Conservation (phyloP, 306 rosid genomes). For the Notholithocarpus densiflorus region DNA sequence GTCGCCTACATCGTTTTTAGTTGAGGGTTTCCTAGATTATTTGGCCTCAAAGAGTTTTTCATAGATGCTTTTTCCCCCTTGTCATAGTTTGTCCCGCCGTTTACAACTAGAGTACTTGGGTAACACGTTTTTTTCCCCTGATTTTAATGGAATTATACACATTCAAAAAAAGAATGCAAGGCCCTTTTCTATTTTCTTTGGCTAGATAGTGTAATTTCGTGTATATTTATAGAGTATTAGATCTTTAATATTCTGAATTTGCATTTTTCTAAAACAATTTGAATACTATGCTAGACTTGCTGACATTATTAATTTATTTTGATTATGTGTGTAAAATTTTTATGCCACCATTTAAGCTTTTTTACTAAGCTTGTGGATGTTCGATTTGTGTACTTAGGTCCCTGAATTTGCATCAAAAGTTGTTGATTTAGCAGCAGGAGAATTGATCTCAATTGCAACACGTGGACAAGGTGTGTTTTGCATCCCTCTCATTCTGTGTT, state of each 20-base stretch:
- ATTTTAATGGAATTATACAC: too few relatives aligned
- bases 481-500: constrained; percentile 1
- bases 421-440: constrained; percentile 76
- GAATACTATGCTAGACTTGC: background rate
- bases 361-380: constrained; percentile 17
- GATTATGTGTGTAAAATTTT: constrained; percentile 3
- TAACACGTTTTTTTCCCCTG: too few relatives aligned
- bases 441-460: constrained; percentile 69
- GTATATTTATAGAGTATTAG: background rate
- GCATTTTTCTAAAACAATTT: background rate
- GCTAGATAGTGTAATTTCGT: background rate
- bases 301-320: background rate
- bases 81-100: too few relatives aligned
- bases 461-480: constrained; percentile 74
- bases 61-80: too few relatives aligned
- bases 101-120: too few relatives aligned
- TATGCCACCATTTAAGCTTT: background rate
- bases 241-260: background rate
- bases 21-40: too few relatives aligned
- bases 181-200: background rate
- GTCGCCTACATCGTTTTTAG: too few relatives aligned
- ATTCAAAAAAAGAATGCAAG: too few relatives aligned
- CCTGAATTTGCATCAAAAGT: constrained; percentile 60
- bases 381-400: constrained; percentile 46
- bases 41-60: too few relatives aligned